These are phyloP conservation scores for Neurospora crassa DNA, from an alignment of 2,329 filamentous ascomycete species.

Conservation along the genomic window DNA sequence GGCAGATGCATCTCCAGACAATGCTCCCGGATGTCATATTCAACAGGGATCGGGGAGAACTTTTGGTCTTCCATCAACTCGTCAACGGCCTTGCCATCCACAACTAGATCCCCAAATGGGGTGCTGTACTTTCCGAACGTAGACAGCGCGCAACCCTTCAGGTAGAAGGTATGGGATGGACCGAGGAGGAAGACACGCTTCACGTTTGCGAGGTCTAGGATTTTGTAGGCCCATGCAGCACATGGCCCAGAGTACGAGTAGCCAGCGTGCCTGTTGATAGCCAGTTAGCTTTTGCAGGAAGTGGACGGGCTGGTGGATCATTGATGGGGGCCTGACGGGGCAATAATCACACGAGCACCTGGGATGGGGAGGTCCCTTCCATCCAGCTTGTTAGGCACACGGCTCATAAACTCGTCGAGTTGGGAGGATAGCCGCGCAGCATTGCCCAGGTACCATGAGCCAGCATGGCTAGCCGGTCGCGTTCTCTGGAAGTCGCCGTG, in stretches of 20 bases:
- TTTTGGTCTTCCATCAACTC: conserved; percentile 40
- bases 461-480: conserved; percentile 63
- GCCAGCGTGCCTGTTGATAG: conserved; percentile 66
- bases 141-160: conserved; percentile 68
- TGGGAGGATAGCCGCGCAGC: conserved; percentile 50
- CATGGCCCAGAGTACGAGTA: conserved; percentile 87
- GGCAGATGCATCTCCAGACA: conserved; percentile 95
- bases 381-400: conserved; percentile 58
- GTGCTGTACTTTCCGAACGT: conserved; percentile 62
- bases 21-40: conserved; percentile 73
- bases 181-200: conserved; percentile 90
- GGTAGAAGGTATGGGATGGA: conserved; percentile 80
- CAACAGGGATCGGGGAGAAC: conserved; percentile 54
- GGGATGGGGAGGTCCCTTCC: conserved; percentile 54
- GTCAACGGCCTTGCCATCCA: conserved; percentile 50
- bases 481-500: conserved; percentile 8
- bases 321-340: conserved; percentile 57
- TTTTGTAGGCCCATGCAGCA: conserved; percentile 91
- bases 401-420: conserved; percentile 64
- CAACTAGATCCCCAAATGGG: conserved; percentile 58
- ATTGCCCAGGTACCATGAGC: conserved; percentile 73
- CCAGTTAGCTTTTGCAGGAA: conserved; percentile 10
- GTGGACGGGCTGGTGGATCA: neutral
- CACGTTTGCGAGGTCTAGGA: conserved; percentile 68
- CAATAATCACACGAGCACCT: conserved; percentile 77